These are phyloP conservation scores for Micractinium sp. DNA, from an alignment of 139 green algal species.

Conservation along the genomic window DNA sequence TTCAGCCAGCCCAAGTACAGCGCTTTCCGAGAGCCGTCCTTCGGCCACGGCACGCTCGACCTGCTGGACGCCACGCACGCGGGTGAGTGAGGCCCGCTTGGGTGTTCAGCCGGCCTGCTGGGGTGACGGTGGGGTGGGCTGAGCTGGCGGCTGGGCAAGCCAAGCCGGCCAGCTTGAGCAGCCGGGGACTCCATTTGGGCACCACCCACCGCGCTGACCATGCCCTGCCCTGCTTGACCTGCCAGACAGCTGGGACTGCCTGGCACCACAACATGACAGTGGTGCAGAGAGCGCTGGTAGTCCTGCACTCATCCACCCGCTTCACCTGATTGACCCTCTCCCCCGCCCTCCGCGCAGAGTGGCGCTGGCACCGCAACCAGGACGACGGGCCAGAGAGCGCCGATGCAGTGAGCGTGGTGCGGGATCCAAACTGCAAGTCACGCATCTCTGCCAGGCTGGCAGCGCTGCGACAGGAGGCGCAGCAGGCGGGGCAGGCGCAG, in stretches of 20 bases:
- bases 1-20: constrained; percentile 63
- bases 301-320: background rate
- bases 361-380: constrained; percentile 74
- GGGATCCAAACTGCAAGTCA: constrained; percentile 32
- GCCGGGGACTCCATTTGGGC: no score
- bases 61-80: constrained; percentile 73
- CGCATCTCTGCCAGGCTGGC: background rate
- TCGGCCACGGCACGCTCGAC: constrained; percentile 70
- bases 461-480: no score
- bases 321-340: background rate
- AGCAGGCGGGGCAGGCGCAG: background rate
- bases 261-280: no score
- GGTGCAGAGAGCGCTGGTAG: background rate
- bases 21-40: constrained; percentile 70
- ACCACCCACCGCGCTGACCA: no score
- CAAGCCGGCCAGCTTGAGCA: no score
- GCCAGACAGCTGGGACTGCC: no score
- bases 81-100: no score
- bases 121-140: no score
- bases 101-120: no score
- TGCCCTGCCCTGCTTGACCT: no score
- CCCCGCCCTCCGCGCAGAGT: constrained; percentile 18
- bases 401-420: constrained; percentile 33
- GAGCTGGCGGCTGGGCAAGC: no score
- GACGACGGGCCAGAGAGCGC: constrained; percentile 37